Evolutionary conservation across 805 yeast genomes (phyloP).

Genomic region (Wickerhamiella hasegawae): DNA sequence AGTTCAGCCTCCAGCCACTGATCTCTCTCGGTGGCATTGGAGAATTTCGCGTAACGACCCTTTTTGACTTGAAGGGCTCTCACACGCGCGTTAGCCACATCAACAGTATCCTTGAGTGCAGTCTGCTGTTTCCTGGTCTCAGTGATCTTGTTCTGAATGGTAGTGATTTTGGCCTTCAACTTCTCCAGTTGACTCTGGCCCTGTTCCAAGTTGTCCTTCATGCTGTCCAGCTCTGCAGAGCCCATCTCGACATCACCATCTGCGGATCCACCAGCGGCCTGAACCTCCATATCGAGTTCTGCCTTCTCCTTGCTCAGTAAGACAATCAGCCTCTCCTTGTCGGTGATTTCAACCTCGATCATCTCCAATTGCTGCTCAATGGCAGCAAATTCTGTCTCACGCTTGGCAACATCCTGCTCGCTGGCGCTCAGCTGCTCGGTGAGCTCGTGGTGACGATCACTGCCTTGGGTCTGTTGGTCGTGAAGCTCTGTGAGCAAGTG

Average conservation of each 20-base stretch:
- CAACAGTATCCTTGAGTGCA: conserved; percentile 3
- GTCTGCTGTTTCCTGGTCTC: not conserved
- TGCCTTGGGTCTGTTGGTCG: conserved; percentile 2
- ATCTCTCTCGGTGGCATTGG: conserved; percentile 42
- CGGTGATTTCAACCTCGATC: not conserved
- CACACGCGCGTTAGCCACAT: conserved; percentile 12
- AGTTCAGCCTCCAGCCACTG: too few relatives aligned
- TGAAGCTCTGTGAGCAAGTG: conserved; percentile 2
- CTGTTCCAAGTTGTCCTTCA: conserved; percentile 56
- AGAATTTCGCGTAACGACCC: conserved; percentile 49
- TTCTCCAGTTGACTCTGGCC: conserved; percentile 46
- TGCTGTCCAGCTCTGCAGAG: too few relatives aligned
- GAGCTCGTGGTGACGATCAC: conserved; percentile 3
- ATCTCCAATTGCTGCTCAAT: not conserved
- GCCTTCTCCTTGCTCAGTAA: not conserved
- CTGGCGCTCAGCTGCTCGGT: not conserved
- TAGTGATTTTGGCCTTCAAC: not conserved
- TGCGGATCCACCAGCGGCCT: conserved; percentile 42
- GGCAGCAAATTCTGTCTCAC: not conserved
- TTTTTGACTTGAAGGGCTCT: conserved; percentile 45
- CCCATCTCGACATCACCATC: conserved; percentile 43
- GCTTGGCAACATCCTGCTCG: not conserved
- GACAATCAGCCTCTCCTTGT: not conserved
- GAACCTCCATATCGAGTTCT: not conserved
- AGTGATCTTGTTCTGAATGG: not conserved